Base-by-base conservation (phyloP, 2,329 filamentous ascomycete species). In the Coniochaeta prunicola region DNA sequence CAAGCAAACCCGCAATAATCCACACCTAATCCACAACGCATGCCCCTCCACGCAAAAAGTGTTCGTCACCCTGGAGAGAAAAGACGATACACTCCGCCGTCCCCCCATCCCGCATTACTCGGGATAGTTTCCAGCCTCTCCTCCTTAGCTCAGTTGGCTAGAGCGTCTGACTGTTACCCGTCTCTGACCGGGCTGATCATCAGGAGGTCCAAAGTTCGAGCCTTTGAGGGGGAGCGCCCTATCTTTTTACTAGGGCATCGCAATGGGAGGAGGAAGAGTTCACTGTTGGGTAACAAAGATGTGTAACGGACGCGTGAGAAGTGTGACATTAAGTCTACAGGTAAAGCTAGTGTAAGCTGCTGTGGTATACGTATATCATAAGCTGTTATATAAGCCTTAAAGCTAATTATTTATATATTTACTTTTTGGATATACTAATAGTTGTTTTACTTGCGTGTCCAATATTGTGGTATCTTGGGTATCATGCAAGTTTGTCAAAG, bases 91-190 rank as follows among this genome's bases (percentile, higher is more conserved):
- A n/a, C 36, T 4, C n/a, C 36, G 10, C 36, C 17, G 10, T n/a
- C 36, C 17, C n/a, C 7, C 17, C 36, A 38, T 24, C 40, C 5
- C n/a, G 19, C 40, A 5, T 2, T 12, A n/a, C 21, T 24, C 4
- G 3, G 40, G 13, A 19, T n/a, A 3, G 40, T 40, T 40, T 12
- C 40, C 19, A 45, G n/a, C 40, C 40, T 15, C 2, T 50, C 26
- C 45, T 50, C 45, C 45, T 50, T 50, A 50, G 45, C 45, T 50
- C 45, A 50, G 45, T 50, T 50, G 45, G 45, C 45, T 50, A 50
- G 45, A 50, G 45, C 45, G 45, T 50, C 26, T 30, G 45, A 50
- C 45, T 50, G 45, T 50, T 50, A 50, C 45, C 9, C 4, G 24
- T 17, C 4, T 12, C 13, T 12, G 4, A n/a, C 2, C 12, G 45